These are phyloP conservation scores for Pseudonitzschia multiseries DNA, from an alignment of 108 stramenopile genomes.

Conservation along the genomic window DNA sequence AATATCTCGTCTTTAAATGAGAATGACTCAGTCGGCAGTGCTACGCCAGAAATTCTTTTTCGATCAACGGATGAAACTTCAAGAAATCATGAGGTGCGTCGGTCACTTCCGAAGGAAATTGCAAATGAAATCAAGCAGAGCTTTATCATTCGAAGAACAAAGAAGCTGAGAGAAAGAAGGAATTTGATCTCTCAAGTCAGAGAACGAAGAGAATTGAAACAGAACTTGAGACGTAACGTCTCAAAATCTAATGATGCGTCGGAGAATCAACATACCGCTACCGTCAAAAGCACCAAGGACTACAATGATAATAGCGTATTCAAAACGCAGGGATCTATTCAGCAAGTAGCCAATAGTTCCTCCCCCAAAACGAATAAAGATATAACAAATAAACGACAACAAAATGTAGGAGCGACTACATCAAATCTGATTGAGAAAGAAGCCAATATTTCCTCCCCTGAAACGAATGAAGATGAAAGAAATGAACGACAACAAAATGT, in stretches of 20 bases:
- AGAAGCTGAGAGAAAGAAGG: constrained; percentile 11
- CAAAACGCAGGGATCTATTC: background rate
- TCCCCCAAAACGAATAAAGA: no score
- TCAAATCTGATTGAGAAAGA: no score
- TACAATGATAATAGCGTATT: background rate
- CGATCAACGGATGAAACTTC: background rate
- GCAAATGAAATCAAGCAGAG: background rate
- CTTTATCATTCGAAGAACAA: constrained; percentile 8
- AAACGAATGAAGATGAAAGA: no score
- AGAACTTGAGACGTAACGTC: background rate
- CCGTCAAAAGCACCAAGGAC: background rate
- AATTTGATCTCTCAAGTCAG: constrained; percentile 5
- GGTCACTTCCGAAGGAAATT: background rate
- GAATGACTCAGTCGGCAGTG: background rate
- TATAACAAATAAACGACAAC: no score
- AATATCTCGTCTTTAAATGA: background rate
- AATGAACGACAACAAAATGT: no score
- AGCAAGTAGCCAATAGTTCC: background rate
- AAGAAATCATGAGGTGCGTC: background rate
- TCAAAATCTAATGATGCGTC: background rate
- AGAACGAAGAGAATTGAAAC: constrained; percentile 8
- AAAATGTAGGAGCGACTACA: no score
- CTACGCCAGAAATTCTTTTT: background rate
- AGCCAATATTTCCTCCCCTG: no score
- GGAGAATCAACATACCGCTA: background rate